phyloP scores from a whole-genome alignment of 2,329 filamentous ascomycete genomes.

The Hypoxylon rubiginosum region DNA sequence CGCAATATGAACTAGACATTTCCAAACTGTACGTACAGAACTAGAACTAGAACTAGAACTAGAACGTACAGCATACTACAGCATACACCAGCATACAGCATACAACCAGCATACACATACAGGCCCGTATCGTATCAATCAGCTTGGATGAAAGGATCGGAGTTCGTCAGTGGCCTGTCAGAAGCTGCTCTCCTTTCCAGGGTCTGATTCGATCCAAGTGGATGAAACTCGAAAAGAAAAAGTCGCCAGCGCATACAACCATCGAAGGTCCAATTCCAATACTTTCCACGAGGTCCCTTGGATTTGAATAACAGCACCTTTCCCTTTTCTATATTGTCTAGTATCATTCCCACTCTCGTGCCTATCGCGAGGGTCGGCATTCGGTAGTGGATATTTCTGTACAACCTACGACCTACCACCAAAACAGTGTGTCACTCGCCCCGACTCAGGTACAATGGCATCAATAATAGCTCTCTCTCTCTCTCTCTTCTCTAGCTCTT shows the following conservation, averaged over 20 bases:
- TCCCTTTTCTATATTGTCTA: constrained; percentile 25
- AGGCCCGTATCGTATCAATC: neutral
- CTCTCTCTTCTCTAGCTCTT: neutral
- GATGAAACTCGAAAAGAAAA: constrained; percentile 44
- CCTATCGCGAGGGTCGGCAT: constrained; percentile 37
- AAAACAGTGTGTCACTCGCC: constrained; percentile 42
- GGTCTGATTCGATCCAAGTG: constrained; percentile 52
- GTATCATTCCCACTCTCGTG: constrained; percentile 24
- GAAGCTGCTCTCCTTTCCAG: constrained; percentile 44
- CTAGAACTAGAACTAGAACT: too few species aligned
- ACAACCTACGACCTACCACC: constrained; percentile 36
- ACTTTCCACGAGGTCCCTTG: constrained; percentile 31
- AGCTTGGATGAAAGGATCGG: constrained; percentile 46
- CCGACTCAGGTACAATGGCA: constrained; percentile 35
- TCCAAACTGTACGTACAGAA: too few species aligned
- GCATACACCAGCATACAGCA: too few species aligned
- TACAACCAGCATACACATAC: too few species aligned
- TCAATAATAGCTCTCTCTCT: constrained; percentile 16
- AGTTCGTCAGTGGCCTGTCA: constrained; percentile 43
- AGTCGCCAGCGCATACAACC: constrained; percentile 51
- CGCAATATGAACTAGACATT: constrained; percentile 39
- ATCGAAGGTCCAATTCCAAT: constrained; percentile 41
- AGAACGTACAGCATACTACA: too few species aligned
- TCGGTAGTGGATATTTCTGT: constrained; percentile 36
- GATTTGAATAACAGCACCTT: constrained; percentile 37